Conservation (phyloP, 2,329 filamentous ascomycete genomes). For the Nakataea oryzae region DNA sequence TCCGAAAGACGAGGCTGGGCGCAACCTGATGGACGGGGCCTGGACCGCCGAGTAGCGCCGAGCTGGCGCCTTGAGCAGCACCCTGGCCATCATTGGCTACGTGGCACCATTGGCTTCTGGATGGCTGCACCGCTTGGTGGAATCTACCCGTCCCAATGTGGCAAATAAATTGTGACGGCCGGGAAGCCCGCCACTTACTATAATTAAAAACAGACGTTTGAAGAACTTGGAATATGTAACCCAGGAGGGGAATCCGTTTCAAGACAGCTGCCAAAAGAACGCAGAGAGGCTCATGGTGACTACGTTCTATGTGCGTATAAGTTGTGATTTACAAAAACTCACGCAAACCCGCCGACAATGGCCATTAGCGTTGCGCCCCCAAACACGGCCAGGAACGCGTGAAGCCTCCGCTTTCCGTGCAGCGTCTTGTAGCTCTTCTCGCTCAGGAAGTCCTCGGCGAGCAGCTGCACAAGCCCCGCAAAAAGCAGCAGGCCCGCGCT, state of each 20-base stretch:
- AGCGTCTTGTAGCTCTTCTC: slow-evolving; percentile 64
- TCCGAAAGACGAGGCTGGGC: neutral
- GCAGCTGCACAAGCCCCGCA: slow-evolving; percentile 71
- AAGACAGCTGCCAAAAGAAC: no score
- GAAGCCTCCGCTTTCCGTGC: slow-evolving; percentile 47
- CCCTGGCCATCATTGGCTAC: neutral
- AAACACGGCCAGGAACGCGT: slow-evolving; percentile 54
- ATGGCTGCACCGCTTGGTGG: neutral
- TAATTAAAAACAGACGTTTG: no score
- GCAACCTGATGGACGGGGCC: neutral
- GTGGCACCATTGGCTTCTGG: neutral
- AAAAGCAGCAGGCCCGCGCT: slow-evolving; percentile 72
- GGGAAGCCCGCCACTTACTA: no score
- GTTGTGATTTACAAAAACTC: slow-evolving; percentile 8
- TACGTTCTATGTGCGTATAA: no score
- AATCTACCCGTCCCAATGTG: neutral
- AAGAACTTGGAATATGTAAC: no score
- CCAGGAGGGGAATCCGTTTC: no score
- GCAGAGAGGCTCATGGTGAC: no score
- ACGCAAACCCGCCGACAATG: slow-evolving; percentile 63
- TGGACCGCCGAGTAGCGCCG: neutral
- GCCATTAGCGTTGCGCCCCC: slow-evolving; percentile 60
- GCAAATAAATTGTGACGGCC: neutral
- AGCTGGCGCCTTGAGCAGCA: neutral
- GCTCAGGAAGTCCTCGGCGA: slow-evolving; percentile 74